Base-by-base conservation (phyloP, 1,139 yeast genomes). In the Ogataea hybrid region DNA sequence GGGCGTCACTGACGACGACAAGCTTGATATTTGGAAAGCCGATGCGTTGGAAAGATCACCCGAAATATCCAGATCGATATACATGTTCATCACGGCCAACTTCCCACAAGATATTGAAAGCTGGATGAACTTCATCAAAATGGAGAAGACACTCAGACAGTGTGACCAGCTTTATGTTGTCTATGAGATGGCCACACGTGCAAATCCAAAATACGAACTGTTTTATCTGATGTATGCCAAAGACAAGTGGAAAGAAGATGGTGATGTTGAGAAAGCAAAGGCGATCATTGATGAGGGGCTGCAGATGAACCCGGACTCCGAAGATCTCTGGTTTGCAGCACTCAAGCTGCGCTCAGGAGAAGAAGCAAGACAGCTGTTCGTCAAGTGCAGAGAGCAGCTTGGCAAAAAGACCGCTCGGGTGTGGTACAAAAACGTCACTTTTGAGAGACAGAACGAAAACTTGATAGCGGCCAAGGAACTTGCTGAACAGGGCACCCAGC, bases 181-280 rank as follows among this genome's bases (percentile, higher is more conserved):
- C 25, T 81, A 83, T 54, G 77, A 78, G 29, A 65, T 65, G 62
- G 77, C 83, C 28, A 71, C 73, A 2, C 52, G 57, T 1, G 57
- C 68, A 0, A 71, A 82, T 42, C 82, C 85, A 0, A 53, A 64
- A 1, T 61, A 65, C 17, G 78, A 75, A 25, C 55, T 74, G 5
- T 70, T 88, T 42, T 72, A 79, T 64, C 62, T 88, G 42, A 76
- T 83, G 79, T 86, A 77, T 57, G 85, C 95, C 0, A 81, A 81
- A 49, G 94, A 85, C 53, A 68, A 72, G 44, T 79, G 88, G 81
- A 37, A 38, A 10, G 17, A 49, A n/a, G 68, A 59, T 2, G 64
- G 70, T 1, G 79, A 84, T 52, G 55, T 73, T 1, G 61, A 56
- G 0, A 71, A 68, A 2, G 86, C 96, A 0, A 67, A 83, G 42